These are phyloP conservation scores for Candida piceae DNA, from an alignment of 805 yeast genomes.

Conservation along the genomic window DNA sequence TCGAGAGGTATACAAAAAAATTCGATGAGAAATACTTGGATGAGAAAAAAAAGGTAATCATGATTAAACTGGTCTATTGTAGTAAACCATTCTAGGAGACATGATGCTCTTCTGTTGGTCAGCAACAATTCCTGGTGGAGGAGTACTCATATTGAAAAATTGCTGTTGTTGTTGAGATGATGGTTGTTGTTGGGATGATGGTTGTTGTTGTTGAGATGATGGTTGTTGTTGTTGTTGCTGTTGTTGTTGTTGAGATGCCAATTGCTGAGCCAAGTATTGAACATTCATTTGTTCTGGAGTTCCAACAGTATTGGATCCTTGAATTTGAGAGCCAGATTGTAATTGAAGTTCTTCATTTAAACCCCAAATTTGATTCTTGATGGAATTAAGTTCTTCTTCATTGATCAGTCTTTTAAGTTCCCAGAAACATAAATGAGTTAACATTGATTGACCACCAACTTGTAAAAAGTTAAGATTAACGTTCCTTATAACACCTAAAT, in stretches of 20 bases:
- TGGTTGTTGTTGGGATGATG: constrained; percentile 1
- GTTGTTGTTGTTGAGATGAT: constrained; percentile 3
- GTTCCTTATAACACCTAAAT: constrained; percentile 59
- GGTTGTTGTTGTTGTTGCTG: constrained; percentile 6
- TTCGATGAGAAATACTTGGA: no score
- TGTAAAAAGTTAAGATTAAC: constrained; percentile 44
- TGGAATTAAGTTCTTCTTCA: constrained; percentile 13
- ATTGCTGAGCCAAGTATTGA: constrained; percentile 4
- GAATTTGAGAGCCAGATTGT: background rate
- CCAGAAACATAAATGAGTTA: constrained; percentile 61
- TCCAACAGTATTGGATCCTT: constrained; percentile 1
- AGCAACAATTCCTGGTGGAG: constrained; percentile 15
- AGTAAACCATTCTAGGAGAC: constrained; percentile 23
- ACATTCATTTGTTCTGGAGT: constrained; percentile 5
- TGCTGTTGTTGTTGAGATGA: constrained; percentile 6
- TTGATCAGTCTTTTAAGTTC: constrained; percentile 38
- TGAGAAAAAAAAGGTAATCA: no score
- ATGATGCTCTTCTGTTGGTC: constrained; percentile 17
- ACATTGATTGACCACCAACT: constrained; percentile 59
- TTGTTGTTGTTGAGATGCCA: constrained; percentile 8
- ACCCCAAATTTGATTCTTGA: constrained; percentile 29
- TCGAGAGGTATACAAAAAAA: no score
- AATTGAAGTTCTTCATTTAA: constrained; percentile 17
- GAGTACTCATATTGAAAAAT: constrained; percentile 9
- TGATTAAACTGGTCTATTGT: constrained; percentile 4